phyloP scores from a whole-genome alignment of 495 filamentous ascomycete genomes.

The Jackrogersella minutella region DNA sequence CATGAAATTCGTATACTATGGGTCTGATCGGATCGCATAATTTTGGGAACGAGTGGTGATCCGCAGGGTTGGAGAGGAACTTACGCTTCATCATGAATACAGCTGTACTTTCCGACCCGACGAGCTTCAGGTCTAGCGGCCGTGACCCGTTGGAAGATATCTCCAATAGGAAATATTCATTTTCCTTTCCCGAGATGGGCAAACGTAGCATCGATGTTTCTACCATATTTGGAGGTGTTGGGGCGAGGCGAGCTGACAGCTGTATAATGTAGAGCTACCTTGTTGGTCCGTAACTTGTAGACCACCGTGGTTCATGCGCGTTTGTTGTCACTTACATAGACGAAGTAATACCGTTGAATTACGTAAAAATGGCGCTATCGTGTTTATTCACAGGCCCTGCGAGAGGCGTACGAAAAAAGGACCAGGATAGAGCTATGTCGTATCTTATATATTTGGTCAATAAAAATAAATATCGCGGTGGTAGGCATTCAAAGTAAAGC shows the following conservation, averaged over 20 bases:
- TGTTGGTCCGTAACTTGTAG: too few relatives aligned
- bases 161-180: conserved; percentile 38
- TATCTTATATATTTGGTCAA: too few relatives aligned
- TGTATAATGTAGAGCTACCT: too few relatives aligned
- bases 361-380: background rate
- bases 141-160: conserved; percentile 39
- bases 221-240: conserved; percentile 28
- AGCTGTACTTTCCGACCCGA: conserved; percentile 44
- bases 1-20: conserved; percentile 24
- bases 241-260: background rate
- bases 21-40: conserved; percentile 18
- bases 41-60: background rate
- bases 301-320: too few relatives aligned
- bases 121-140: conserved; percentile 41
- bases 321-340: background rate
- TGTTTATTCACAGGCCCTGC: background rate
- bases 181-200: conserved; percentile 38
- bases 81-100: conserved; percentile 43
- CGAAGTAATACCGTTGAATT: background rate
- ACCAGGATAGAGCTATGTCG: background rate
- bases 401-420: too few relatives aligned
- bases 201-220: conserved; percentile 35
- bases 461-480: too few relatives aligned
- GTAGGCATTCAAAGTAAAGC: conserved; percentile 3
- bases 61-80: conserved; percentile 12